Percentiles rank a stretch among this genome's conserved stretches.
Evolutionary conservation across 257 asterid species (phyloP).

Genomic region (Solanum neorickii): DNA sequence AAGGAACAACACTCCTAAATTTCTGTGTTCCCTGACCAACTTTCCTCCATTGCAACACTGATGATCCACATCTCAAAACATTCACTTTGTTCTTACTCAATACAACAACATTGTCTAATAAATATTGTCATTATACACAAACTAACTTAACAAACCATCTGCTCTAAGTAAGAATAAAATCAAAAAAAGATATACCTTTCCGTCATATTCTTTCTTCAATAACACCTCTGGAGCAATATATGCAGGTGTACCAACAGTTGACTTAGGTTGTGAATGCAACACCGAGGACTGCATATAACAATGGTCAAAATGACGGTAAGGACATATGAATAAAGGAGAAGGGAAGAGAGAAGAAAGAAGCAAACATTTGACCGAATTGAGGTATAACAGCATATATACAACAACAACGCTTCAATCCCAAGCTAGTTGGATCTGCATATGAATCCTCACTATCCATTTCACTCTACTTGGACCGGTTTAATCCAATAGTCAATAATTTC

Average conservation of each 20-base stretch:
- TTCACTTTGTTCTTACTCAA: background rate
- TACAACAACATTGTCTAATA: background rate
- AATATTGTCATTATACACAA: background rate
- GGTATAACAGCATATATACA: background rate
- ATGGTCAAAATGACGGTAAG: background rate
- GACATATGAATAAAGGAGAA: background rate
- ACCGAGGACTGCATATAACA: constrained; percentile 70
- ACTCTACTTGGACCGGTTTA: background rate
- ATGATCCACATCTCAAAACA: background rate
- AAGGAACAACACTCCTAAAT: background rate
- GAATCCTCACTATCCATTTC: background rate
- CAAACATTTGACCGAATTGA: background rate
- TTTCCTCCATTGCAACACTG: background rate
- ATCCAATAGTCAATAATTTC: background rate
- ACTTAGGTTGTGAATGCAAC: constrained; percentile 99
- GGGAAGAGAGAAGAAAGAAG: background rate
- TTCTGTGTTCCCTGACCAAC: background rate
- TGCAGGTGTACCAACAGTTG: constrained; percentile 99
- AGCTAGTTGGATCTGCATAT: background rate
- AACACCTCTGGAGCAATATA: constrained; percentile 97
- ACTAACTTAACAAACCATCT: background rate
- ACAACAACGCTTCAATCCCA: background rate
- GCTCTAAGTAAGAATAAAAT: background rate
- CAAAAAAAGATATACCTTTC: constrained; percentile 46
- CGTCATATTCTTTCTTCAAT: constrained; percentile 93